Base-by-base conservation (phyloP, 2,329 filamentous ascomycete genomes). In the Meredithiella fracta region DNA sequence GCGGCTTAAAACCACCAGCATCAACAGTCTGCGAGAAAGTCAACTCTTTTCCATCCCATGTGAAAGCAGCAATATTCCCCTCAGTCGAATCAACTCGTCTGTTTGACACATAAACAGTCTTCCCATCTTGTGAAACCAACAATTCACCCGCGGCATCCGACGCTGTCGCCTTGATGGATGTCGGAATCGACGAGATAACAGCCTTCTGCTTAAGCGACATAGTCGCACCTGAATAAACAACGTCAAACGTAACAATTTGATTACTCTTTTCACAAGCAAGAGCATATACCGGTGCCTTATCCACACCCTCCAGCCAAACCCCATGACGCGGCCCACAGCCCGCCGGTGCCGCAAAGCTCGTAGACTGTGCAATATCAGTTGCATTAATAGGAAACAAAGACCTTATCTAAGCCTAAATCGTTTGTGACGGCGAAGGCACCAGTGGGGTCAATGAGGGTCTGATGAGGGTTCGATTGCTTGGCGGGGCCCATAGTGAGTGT, bases 41-140 rank as follows among this genome's bases (percentile, higher is more conserved):
- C 54, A 73, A 66, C 7, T 58, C 64, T 31, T 59, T 53, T 29
- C 59, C 56, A 51, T 65, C 62, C 44, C 70, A 60, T 61, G 64
- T 64, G 63, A 77, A 75, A 63, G 72, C 71, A 4, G 72, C 68
- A 61, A 77, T 70, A 61, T 65, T 72, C 65, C 77, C 75, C 7
- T 69, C 70, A 2, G 60, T 61, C 37, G 69, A 67, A 54, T 71
- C 73, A 1, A 68, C 71, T 25, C 75, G 60, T 3, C 75, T 72
- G 68, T 77, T 77, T 38, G 73, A 73, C 54, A 76, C 68, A 64
- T 77, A 77, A 17, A 77, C 61, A 64, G 75, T 66, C 60, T 63
- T 64, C 62, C 66, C 67, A 64, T 72, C 70, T 25, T 63, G 62
- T 7, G 69, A 65, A 34, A 76, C 62, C 57, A 68, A 64, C 40